Evolutionary conservation across 148 eudicot genomes (phyloP).

Genomic region (Polygonum maritimum): DNA sequence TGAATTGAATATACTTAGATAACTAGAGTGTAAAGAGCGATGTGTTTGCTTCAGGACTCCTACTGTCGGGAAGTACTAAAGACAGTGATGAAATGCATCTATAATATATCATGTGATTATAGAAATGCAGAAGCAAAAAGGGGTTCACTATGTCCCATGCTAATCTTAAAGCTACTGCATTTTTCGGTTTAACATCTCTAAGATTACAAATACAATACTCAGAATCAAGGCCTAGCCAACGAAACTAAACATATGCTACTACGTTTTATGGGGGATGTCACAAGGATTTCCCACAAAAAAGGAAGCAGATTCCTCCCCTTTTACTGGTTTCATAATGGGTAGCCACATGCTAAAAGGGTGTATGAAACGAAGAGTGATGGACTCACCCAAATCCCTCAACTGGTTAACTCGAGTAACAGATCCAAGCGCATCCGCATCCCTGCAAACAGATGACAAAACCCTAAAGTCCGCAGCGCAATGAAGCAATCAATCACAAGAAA

Average conservation of each 20-base stretch:
- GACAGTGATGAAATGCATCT: background rate
- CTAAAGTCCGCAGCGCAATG: background rate
- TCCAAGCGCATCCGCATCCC: conserved; percentile 78
- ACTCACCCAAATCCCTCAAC: conserved; percentile 79
- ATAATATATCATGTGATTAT: too few species aligned
- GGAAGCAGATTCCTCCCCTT: background rate
- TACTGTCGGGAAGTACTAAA: background rate
- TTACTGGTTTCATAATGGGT: background rate
- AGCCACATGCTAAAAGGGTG: background rate
- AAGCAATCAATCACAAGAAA: background rate
- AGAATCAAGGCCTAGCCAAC: background rate
- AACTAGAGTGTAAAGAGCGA: background rate
- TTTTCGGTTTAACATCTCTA: background rate
- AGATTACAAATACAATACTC: background rate
- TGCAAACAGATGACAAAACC: conserved; percentile 16
- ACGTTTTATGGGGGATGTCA: background rate
- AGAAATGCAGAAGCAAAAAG: too few species aligned
- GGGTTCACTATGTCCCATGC: background rate
- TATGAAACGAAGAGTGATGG: background rate
- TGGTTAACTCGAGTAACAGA: conserved; percentile 77
- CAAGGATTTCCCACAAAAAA: background rate
- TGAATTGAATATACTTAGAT: background rate
- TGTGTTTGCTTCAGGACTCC: background rate
- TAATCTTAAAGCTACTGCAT: background rate
- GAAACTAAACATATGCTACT: background rate